A percentile compares a stretch with the other conserved stretches of the same genome.
phyloP scores from a whole-genome alignment of 129 eudicot genomes.

The Escallonia herrerae region DNA sequence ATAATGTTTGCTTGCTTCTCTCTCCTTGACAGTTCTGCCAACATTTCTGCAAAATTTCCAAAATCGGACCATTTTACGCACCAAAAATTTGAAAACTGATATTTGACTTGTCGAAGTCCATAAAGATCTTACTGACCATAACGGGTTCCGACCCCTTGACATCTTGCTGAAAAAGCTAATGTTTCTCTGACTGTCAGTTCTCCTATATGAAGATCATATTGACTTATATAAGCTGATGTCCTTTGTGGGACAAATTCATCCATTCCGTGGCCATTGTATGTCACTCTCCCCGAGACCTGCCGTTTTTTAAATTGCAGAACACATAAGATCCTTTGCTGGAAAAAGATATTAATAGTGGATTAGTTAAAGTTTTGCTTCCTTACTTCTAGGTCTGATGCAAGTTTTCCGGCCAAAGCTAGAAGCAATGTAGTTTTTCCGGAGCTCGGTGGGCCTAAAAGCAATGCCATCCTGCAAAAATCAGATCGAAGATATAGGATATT shows the following conservation, averaged over 20 bases:
- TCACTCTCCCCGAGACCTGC: conserved; percentile 53
- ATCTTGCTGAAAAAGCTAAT: conserved; percentile 63
- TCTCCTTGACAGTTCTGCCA: conserved; percentile 60
- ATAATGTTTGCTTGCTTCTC: conserved; percentile 64
- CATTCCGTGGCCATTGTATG: conserved; percentile 63
- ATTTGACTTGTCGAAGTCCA: not conserved
- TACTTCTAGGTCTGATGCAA: conserved; percentile 54
- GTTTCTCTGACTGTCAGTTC: conserved; percentile 80
- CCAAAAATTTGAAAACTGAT: not conserved
- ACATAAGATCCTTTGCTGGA: not conserved
- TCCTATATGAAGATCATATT: conserved; percentile 64
- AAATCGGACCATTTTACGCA: not conserved
- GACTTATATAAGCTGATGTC: conserved; percentile 68
- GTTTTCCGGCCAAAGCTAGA: conserved; percentile 74
- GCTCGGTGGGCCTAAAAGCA: conserved; percentile 85
- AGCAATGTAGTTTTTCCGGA: conserved; percentile 82
- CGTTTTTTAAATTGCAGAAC: not conserved
- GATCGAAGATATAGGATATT: not conserved
- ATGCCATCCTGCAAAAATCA: conserved; percentile 51
- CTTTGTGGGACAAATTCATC: conserved; percentile 65
- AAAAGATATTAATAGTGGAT: not conserved
- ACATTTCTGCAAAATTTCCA: conserved; percentile 38
- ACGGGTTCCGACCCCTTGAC: conserved; percentile 74
- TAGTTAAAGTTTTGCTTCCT: conserved; percentile 10
- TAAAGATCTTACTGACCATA: conserved; percentile 43